Conservation (phyloP, 495 filamentous ascomycete genomes). For the Penicillium riverlandense region DNA sequence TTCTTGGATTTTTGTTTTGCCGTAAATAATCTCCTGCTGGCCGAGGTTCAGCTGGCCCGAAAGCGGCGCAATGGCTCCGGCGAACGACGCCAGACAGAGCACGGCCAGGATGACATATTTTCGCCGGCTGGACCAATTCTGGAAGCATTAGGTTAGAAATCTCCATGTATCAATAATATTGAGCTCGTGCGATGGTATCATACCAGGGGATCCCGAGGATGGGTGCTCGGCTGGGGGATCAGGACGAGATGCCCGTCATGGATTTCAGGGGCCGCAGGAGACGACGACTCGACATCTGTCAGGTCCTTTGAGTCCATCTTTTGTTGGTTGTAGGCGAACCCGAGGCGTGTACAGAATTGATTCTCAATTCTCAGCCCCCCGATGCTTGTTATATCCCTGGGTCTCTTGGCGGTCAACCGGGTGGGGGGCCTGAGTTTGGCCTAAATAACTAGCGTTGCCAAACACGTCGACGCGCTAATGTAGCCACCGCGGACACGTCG, state of each 20-base stretch:
- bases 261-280: constrained; percentile 14
- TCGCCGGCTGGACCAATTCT: constrained; percentile 39
- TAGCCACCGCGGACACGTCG: too few species aligned
- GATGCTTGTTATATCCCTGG: neutral
- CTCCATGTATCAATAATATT: neutral
- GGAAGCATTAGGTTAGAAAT: neutral
- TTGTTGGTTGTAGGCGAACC: too few species aligned
- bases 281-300: constrained; percentile 5
- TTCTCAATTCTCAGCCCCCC: neutral
- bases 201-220: constrained; percentile 40
- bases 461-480: too few species aligned
- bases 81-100: constrained; percentile 25
- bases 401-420: neutral
- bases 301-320: neutral
- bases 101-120: constrained; percentile 31
- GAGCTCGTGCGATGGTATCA: neutral
- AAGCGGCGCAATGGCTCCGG: constrained; percentile 22
- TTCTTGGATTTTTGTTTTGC: constrained; percentile 20
- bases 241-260: constrained; percentile 27
- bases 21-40: constrained; percentile 21
- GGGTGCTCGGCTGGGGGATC: constrained; percentile 39
- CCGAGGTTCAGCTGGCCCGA: constrained; percentile 26
- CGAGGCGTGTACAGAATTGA: too few species aligned
- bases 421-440: too few species aligned
- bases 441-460: too few species aligned